Evolutionary conservation across 1,139 yeast genomes (phyloP).

Genomic region (Protomyces arabidopsidicola): DNA sequence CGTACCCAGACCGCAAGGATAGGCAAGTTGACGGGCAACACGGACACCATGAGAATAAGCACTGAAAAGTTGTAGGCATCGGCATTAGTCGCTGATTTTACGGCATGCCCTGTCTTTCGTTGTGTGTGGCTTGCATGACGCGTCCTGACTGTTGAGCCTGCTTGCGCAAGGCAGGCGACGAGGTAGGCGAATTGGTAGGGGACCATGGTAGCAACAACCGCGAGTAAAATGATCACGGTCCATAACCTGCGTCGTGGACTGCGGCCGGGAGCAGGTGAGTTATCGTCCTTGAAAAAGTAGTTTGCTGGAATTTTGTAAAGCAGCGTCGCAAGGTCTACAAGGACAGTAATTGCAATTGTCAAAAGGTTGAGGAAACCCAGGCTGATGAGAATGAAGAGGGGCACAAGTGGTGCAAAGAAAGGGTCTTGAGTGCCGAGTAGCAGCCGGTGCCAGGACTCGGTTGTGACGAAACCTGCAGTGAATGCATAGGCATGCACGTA

Average conservation of each 20-base stretch:
- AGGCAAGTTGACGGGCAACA: slow-evolving; percentile 40
- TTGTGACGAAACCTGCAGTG: background rate
- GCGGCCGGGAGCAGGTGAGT: slow-evolving; percentile 2
- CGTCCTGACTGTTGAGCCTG: slow-evolving; percentile 33
- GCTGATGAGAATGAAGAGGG: slow-evolving; percentile 53
- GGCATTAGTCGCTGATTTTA: slow-evolving; percentile 24
- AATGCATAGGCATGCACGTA: slow-evolving; percentile 32
- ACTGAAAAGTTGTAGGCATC: slow-evolving; percentile 36
- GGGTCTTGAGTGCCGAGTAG: slow-evolving; percentile 65
- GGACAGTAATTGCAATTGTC: background rate
- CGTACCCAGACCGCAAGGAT: slow-evolving; percentile 40
- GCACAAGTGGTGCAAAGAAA: slow-evolving; percentile 55
- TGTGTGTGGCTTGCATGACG: slow-evolving; percentile 3
- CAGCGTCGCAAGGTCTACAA: background rate
- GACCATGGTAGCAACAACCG: slow-evolving; percentile 54
- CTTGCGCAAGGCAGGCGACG: slow-evolving; percentile 49
- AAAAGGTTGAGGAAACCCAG: slow-evolving; percentile 44
- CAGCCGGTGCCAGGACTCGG: slow-evolving; percentile 40
- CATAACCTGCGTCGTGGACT: slow-evolving; percentile 30
- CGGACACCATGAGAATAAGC: slow-evolving; percentile 38
- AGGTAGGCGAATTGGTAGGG: slow-evolving; percentile 78
- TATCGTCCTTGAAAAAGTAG: background rate
- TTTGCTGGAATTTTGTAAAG: background rate
- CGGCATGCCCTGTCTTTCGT: background rate
- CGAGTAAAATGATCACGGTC: slow-evolving; percentile 41